Evolutionary conservation across 257 asterid species (phyloP), one percentile per base, ranked within the genome.

Genomic region (Mentha longifolia): DNA sequence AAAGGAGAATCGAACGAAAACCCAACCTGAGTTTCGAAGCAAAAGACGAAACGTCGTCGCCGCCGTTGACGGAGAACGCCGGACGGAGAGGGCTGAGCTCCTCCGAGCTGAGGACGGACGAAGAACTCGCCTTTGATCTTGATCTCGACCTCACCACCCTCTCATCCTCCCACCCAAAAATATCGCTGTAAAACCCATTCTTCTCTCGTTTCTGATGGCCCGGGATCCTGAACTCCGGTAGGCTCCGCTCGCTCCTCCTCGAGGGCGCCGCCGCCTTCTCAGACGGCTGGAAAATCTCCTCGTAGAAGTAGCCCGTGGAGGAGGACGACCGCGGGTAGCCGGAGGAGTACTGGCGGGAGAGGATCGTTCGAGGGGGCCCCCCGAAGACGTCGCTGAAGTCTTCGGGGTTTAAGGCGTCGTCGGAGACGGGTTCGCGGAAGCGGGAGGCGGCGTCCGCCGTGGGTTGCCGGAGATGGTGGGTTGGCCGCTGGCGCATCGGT

Each of bases 351-450:
- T 80, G 84, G 71, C 86, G 85, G 33, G 85, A 78, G 71, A 83
- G 85, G 28, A 86, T 73, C 5, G 87, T 84, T 3, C 85, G 77
- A 13, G 97, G 97, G 16, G 97, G 96, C 2, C 97, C 96, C 12
- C 97, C 96, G 42, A 91, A 91, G 25, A 91, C 92, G 76, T 91
- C 97, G 73, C 78, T 79, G 67, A 86, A 91, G 79, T 91, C 94
- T 9, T 85, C 89, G 11, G 90, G 79, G 68, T 72, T 67, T 31
- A 74, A 28, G 46, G 63, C 65, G 73, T 77, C 83, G 71, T 76
- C 83, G 77, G 86, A 71, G 52, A 70, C 17, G 58, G 74, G 30
- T 16, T 61, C 72, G 5, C 84, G 84, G 67, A 78, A 81, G 79
- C 45, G 78, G 54, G 84, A 22, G 71, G 73, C 58, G 73, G 73